A percentile compares a stretch with the other conserved stretches of the same genome.
These are phyloP conservation scores for Ziziphus jujuba DNA, from an alignment of 306 rosid species.

Conservation along the genomic window DNA sequence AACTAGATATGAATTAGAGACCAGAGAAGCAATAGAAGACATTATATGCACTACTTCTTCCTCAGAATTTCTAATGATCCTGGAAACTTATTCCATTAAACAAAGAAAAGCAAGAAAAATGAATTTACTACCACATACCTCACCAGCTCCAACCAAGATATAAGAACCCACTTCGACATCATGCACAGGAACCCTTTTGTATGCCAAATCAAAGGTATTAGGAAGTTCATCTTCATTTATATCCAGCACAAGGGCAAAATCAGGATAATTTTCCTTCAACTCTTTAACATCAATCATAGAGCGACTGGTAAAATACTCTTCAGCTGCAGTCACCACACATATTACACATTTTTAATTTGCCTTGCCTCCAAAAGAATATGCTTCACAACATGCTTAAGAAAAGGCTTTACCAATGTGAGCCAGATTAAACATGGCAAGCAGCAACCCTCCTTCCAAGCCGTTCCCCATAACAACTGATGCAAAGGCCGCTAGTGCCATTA, in stretches of 20 bases:
- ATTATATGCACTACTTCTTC: constrained; percentile 9
- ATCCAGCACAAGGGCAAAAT: constrained; percentile 85
- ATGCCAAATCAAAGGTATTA: constrained; percentile 71
- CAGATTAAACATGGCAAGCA: constrained; percentile 93
- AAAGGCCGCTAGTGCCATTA: constrained; percentile 98
- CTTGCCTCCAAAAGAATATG: background rate
- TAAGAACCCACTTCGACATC: constrained; percentile 72
- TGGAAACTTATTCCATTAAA: constrained; percentile 2
- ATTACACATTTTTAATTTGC: constrained; percentile 24
- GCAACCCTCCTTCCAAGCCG: constrained; percentile 91
- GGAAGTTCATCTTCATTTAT: constrained; percentile 68
- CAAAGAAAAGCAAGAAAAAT: constrained; percentile 13
- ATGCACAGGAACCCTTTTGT: constrained; percentile 89
- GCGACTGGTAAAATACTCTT: constrained; percentile 88
- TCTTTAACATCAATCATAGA: constrained; percentile 91
- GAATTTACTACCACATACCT: constrained; percentile 51
- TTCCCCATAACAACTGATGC: constrained; percentile 92
- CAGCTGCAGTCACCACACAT: constrained; percentile 62
- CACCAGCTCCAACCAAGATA: constrained; percentile 91
- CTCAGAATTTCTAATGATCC: constrained; percentile 12
- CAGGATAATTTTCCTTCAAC: constrained; percentile 91
- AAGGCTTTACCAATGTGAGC: constrained; percentile 85
- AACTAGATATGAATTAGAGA: too few relatives aligned
- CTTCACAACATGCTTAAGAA: background rate
- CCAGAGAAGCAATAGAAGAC: constrained; percentile 2